Conservation (phyloP, 768 basidiomycete species). For the Xerocomellus intermedius region DNA sequence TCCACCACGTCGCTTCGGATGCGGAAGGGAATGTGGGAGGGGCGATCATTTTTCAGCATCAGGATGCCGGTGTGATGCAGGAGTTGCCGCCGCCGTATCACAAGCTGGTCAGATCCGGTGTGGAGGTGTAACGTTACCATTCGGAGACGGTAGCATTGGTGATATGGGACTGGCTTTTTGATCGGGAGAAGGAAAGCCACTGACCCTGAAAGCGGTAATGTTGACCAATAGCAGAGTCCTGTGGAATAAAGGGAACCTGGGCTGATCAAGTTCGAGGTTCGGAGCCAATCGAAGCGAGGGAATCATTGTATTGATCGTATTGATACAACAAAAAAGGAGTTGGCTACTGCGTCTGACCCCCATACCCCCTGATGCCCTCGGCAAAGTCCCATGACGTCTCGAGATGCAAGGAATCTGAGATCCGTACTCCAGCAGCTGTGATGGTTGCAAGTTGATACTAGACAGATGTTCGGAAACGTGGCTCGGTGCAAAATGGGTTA, state of each 20-base stretch:
- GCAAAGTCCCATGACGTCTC: slow-evolving; percentile 91
- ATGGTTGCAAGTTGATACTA: slow-evolving; percentile 96
- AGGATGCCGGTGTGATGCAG: slow-evolving; percentile 14
- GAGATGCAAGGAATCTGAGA: slow-evolving; percentile 74
- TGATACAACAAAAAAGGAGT: slow-evolving; percentile 8
- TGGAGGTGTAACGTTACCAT: background rate
- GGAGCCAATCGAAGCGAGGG: background rate
- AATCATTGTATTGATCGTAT: background rate
- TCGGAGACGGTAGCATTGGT: background rate
- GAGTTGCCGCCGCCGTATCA: slow-evolving; percentile 31
- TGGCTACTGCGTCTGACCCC: slow-evolving; percentile 79
- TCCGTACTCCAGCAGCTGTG: slow-evolving; percentile 68
- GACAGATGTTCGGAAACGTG: background rate
- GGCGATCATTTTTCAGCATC: slow-evolving; percentile 16
- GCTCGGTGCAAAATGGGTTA: background rate
- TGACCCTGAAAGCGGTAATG: background rate
- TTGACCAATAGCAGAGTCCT: background rate
- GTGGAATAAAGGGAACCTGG: background rate
- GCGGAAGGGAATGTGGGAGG: background rate
- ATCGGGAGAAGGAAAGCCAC: background rate
- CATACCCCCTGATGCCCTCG: slow-evolving; percentile 88
- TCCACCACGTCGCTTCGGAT: background rate
- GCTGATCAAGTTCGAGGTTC: background rate
- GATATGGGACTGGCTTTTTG: background rate
- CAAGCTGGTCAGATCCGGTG: slow-evolving; percentile 4